Evolutionary conservation across 768 basidiomycete species (phyloP).

Genomic region (Mycena alexandri): DNA sequence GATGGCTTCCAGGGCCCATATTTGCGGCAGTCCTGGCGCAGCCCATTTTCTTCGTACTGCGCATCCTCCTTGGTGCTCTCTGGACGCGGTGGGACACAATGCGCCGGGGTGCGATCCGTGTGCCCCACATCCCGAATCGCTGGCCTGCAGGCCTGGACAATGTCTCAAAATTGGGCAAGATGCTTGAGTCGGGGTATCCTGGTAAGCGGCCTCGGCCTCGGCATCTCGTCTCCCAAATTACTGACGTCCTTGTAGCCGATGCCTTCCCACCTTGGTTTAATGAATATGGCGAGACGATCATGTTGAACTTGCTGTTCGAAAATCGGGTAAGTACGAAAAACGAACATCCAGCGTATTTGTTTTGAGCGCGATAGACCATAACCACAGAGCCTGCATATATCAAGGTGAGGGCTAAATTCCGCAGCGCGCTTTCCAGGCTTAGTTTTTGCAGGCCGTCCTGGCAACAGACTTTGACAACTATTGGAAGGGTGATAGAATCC

Average conservation of each 20-base stretch:
- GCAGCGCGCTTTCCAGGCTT: neutral
- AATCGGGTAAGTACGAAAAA: conserved; percentile 37
- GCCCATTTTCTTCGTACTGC: conserved; percentile 15
- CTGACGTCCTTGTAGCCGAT: neutral
- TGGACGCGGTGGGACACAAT: neutral
- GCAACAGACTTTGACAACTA: conserved; percentile 20
- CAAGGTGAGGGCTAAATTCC: conserved; percentile 46
- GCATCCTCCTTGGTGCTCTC: neutral
- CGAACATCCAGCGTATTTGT: neutral
- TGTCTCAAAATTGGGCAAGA: conserved; percentile 8
- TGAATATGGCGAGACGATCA: conserved; percentile 41
- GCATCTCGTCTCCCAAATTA: neutral
- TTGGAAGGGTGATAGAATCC: conserved; percentile 18
- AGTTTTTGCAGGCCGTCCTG: conserved; percentile 41
- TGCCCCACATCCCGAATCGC: conserved; percentile 21
- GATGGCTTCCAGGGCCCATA: neutral
- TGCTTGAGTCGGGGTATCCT: conserved; percentile 20
- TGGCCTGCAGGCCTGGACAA: conserved; percentile 18
- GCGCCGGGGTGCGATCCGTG: conserved; percentile 19
- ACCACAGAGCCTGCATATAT: conserved; percentile 55
- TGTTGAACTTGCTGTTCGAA: conserved; percentile 43
- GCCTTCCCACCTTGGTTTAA: conserved; percentile 16
- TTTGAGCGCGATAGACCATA: conserved; percentile 43
- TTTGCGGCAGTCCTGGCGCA: conserved; percentile 20
- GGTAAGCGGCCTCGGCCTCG: neutral